Conservation (phyloP, 345 rosid genomes). For the Cardamine chenopodiifolia region DNA sequence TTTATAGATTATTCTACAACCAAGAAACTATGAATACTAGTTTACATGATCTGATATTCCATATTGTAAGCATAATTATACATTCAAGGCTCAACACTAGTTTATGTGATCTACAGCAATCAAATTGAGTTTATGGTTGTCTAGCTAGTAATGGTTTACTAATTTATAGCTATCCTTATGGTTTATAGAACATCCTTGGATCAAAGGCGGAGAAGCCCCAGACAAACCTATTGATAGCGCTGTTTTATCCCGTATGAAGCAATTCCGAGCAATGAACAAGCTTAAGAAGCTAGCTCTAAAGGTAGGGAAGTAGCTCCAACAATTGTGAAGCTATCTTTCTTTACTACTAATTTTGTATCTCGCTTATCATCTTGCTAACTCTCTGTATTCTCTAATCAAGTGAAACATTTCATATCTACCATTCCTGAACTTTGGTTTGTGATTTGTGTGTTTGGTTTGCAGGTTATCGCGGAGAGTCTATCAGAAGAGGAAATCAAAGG, state of each 20-base stretch:
- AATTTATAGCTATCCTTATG: conserved; percentile 32
- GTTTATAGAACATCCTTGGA: conserved; percentile 85
- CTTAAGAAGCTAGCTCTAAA: conserved; percentile 89
- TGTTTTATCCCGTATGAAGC: conserved; percentile 93
- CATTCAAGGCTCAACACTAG: background rate
- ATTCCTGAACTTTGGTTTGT: background rate
- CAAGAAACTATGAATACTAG: background rate
- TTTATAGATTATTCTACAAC: background rate
- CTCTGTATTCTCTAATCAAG: background rate
- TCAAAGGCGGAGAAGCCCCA: conserved; percentile 85
- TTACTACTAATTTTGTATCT: background rate
- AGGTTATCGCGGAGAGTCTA: conserved; percentile 86
- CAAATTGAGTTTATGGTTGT: conserved; percentile 2
- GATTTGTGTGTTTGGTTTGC: conserved; percentile 14
- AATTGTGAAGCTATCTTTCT: background rate
- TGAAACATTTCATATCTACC: conserved; percentile 6
- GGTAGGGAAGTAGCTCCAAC: conserved; percentile 43
- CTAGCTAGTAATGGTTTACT: conserved; percentile 36
- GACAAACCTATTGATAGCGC: conserved; percentile 88
- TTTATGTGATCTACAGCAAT: background rate
- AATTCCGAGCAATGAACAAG: conserved; percentile 95
- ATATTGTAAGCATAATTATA: background rate
- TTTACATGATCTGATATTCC: background rate
- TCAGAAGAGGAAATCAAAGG: conserved; percentile 87
- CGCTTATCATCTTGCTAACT: background rate